phyloP scores from a whole-genome alignment of 2,329 filamentous ascomycete species.

The Fusarium continuum region DNA sequence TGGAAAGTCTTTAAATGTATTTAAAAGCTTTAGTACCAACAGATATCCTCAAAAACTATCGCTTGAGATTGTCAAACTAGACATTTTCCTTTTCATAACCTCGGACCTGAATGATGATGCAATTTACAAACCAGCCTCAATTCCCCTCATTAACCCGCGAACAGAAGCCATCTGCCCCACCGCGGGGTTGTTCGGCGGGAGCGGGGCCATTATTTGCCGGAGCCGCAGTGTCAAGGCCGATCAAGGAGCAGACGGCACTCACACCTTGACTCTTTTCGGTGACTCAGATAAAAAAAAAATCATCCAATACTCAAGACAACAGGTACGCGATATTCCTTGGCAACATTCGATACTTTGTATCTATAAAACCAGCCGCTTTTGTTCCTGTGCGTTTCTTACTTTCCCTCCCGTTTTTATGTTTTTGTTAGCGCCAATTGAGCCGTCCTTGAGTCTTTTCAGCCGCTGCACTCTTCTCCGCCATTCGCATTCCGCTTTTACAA shows the following conservation, averaged over 20 bases:
- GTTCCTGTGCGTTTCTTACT: not conserved
- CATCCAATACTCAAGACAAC: constrained; percentile 1
- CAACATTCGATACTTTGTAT: not conserved
- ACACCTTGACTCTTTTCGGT: constrained; percentile 31
- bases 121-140: constrained; percentile 10
- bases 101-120: constrained; percentile 15
- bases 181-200: constrained; percentile 28
- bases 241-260: constrained; percentile 18
- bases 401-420: not conserved
- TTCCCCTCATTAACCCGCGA: constrained; percentile 21
- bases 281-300: constrained; percentile 33
- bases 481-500: not conserved
- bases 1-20: too few species aligned
- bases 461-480: not conserved
- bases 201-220: constrained; percentile 38
- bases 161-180: not conserved
- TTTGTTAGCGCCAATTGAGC: not conserved
- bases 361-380: not conserved
- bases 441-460: constrained; percentile 2
- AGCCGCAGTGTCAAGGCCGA: constrained; percentile 17
- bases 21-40: too few species aligned
- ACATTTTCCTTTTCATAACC: not conserved
- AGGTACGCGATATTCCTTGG: constrained; percentile 4
- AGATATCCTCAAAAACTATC: too few species aligned
- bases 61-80: too few species aligned